Evolutionary conservation across 2,329 filamentous ascomycete genomes (phyloP), one percentile per base, ranked within the genome.

Genomic region (Chrysoporthe cubensis): DNA sequence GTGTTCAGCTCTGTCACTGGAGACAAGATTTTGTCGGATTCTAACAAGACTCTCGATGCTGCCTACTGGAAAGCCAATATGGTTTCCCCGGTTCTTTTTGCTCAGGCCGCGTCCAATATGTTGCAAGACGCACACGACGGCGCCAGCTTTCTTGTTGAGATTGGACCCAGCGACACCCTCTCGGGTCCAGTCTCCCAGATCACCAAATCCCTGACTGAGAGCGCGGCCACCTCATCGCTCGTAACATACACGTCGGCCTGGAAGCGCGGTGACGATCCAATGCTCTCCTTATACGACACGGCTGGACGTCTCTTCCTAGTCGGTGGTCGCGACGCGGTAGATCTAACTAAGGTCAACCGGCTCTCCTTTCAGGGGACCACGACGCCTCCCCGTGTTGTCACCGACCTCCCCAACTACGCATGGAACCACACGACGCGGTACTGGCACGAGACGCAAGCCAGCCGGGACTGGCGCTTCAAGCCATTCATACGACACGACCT

Each of bases 11-110:
- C 71, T 0, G 71, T 71, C 34, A 73, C 71, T 0, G 68, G 48
- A 16, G 7, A 4, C 16, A 58, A 42, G 56, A 52, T n/a, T n/a
- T 8, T n/a, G 3, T 21, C 32, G 56, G 18, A 26, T 26, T 26
- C 26, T 26, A 26, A 66, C 42, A 34, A 62, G 58, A 58, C 50
- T 2, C 58, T 6, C 32, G 66, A 71, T 42, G 63, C 70, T 0
- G 0, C 43, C 0, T 78, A 77, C 58, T 78, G 76, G 76, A 72
- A 71, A 52, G 52, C n/a, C 0, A 78, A 77, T 65, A 74, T 77
- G 73, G 64, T 74, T 0, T 75, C 72, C 0, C 70, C 74, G 0
- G 76, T 78, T 1, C 69, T 64, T 0, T 78, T 78, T 44, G 5
- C 26, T n/a, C n/a, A 73, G 50, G 73, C 74, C 0, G 3, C 66